Conservation (phyloP, 2,329 filamentous ascomycete species). For the Colletotrichum musicola region DNA sequence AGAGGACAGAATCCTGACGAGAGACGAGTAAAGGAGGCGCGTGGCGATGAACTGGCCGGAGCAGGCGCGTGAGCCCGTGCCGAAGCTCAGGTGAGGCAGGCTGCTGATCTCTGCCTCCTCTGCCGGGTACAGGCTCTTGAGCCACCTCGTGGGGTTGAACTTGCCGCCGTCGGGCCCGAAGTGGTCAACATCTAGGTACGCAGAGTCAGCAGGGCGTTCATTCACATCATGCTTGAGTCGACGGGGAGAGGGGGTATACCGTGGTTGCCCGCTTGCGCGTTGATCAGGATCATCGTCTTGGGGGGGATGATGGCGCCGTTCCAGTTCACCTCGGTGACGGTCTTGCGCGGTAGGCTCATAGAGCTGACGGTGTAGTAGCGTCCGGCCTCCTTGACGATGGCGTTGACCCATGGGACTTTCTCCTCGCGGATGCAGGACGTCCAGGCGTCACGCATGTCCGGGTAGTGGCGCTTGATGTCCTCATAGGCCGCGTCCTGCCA, state of each 20-base stretch:
- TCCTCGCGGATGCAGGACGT: conserved; percentile 79
- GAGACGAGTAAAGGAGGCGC: conserved; percentile 72
- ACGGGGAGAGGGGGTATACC: conserved; percentile 53
- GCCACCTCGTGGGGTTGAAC: conserved; percentile 79
- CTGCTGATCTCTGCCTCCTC: conserved; percentile 63
- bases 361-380: conserved; percentile 85
- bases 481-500: conserved; percentile 78
- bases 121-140: conserved; percentile 48
- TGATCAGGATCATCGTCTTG: conserved; percentile 82
- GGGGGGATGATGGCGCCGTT: conserved; percentile 76
- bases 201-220: too few relatives aligned
- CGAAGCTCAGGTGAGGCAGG: conserved; percentile 73
- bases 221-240: too few relatives aligned
- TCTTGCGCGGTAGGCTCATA: conserved; percentile 81
- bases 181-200: conserved; percentile 75
- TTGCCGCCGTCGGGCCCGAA: conserved; percentile 68
- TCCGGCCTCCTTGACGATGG: conserved; percentile 82
- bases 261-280: conserved; percentile 19
- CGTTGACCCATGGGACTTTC: conserved; percentile 81
- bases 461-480: conserved; percentile 79
- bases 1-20: conserved; percentile 69
- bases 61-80: conserved; percentile 74
- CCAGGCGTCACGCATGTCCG: conserved; percentile 78
- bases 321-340: conserved; percentile 79
- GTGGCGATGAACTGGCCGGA: conserved; percentile 73